These are phyloP conservation scores for Exophiala lecanii-corni DNA, from an alignment of 2,329 filamentous ascomycete species.

Conservation along the genomic window DNA sequence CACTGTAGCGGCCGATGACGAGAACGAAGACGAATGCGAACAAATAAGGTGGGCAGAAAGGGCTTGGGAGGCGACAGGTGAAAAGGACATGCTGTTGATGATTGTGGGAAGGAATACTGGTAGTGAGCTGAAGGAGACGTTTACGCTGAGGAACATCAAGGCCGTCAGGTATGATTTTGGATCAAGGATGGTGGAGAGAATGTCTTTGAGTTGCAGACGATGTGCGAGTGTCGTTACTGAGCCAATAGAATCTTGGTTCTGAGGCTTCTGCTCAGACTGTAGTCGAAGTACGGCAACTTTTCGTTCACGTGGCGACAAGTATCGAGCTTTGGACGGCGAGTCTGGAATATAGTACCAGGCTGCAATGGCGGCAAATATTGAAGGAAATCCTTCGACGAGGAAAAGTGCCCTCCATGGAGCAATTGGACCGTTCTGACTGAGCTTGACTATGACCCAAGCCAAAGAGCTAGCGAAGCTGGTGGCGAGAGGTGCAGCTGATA, in stretches of 20 bases:
- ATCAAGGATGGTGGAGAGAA: slow-evolving; percentile 40
- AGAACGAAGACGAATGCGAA: slow-evolving; percentile 63
- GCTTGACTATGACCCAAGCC: slow-evolving; percentile 68
- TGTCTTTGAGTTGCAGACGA: slow-evolving; percentile 11
- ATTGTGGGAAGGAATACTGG: slow-evolving; percentile 85
- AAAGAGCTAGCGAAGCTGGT: slow-evolving; percentile 70
- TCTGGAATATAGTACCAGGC: slow-evolving; percentile 76
- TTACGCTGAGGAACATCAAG: slow-evolving; percentile 79
- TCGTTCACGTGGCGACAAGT: slow-evolving; percentile 59
- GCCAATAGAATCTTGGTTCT: background rate
- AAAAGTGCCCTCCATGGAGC: slow-evolving; percentile 84
- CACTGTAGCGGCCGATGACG: slow-evolving; percentile 66
- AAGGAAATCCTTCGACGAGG: slow-evolving; percentile 79
- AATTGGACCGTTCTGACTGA: slow-evolving; percentile 62
- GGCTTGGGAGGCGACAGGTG: slow-evolving; percentile 63
- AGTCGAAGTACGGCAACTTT: slow-evolving; percentile 65
- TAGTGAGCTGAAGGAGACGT: slow-evolving; percentile 82
- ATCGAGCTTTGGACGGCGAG: slow-evolving; percentile 61
- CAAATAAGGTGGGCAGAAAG: slow-evolving; percentile 80
- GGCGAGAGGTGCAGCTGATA: slow-evolving; percentile 65
- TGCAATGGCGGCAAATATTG: slow-evolving; percentile 66
- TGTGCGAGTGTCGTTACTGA: slow-evolving; percentile 2
- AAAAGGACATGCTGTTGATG: slow-evolving; percentile 61
- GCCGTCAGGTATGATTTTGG: slow-evolving; percentile 71
- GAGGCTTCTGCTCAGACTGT: slow-evolving; percentile 15